phyloP scores from a whole-genome alignment of 2,329 filamentous ascomycete genomes.

The Venturia carpophila region DNA sequence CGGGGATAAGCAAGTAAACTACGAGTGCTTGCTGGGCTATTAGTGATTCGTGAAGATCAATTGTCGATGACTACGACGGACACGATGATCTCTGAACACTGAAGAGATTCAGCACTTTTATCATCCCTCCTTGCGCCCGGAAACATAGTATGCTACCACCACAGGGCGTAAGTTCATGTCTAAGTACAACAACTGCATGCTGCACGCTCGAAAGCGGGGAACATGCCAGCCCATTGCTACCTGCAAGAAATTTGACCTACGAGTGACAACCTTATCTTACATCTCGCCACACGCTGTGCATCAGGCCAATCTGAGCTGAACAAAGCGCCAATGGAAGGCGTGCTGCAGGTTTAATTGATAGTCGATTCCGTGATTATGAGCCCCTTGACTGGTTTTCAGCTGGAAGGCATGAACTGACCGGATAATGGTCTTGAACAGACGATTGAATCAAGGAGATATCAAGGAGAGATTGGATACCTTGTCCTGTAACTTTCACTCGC shows the following conservation, averaged over 20 bases:
- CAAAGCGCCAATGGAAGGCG: background rate
- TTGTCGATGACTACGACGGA: too few relatives aligned
- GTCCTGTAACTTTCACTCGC: background rate
- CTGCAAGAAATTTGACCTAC: background rate
- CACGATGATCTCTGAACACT: background rate
- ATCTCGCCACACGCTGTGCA: background rate
- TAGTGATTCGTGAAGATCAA: too few relatives aligned
- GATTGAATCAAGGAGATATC: background rate
- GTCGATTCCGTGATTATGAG: background rate
- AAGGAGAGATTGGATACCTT: background rate
- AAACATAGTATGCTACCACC: background rate
- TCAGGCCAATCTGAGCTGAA: background rate
- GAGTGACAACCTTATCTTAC: background rate
- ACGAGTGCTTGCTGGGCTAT: too few relatives aligned
- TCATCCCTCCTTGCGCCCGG: background rate
- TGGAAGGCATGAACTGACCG: background rate
- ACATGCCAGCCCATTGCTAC: background rate
- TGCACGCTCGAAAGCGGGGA: background rate
- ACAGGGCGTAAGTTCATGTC: background rate
- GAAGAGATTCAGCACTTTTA: background rate
- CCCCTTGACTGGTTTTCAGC: background rate
- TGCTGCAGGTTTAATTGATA: background rate
- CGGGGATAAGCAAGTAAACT: background rate
- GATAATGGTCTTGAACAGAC: background rate
- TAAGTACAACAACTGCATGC: conserved; percentile 4